Evolutionary conservation across 73 alveolate genomes (phyloP).

Genomic region (Paraurostyla sp.): DNA sequence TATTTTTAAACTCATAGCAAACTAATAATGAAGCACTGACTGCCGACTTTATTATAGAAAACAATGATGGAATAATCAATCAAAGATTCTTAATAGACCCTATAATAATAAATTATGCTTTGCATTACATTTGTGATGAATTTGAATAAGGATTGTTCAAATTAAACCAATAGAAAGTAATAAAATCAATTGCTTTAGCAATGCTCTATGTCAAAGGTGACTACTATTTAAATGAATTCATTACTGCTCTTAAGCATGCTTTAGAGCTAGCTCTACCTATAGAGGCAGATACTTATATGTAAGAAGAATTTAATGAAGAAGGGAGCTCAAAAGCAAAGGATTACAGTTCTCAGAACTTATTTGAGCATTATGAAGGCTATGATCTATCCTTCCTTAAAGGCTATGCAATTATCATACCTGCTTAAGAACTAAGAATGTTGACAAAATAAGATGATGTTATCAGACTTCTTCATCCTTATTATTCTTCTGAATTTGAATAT

Average conservation of each 20-base stretch:
- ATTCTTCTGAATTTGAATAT: neutral
- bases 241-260: slow-evolving; percentile 6
- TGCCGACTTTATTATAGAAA: neutral
- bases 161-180: neutral
- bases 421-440: neutral
- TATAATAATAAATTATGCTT: neutral
- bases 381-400: slow-evolving; percentile 36
- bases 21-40: neutral
- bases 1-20: neutral
- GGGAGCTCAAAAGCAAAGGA: neutral
- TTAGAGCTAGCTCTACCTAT: neutral
- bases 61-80: slow-evolving; percentile 32
- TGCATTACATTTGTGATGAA: neutral
- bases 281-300: neutral
- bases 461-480: slow-evolving; percentile 1
- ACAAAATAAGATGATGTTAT: slow-evolving; percentile 32
- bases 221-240: slow-evolving; percentile 1
- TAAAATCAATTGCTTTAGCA: slow-evolving; percentile 35
- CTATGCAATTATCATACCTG: slow-evolving; percentile 39
- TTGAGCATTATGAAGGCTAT: neutral
- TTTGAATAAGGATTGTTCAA: neutral
- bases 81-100: neutral
- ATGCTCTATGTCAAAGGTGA: slow-evolving; percentile 29
- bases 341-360: neutral
- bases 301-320: neutral